Conservation (phyloP, 2,329 filamentous ascomycete genomes). For the Claviceps quebecensis region DNA sequence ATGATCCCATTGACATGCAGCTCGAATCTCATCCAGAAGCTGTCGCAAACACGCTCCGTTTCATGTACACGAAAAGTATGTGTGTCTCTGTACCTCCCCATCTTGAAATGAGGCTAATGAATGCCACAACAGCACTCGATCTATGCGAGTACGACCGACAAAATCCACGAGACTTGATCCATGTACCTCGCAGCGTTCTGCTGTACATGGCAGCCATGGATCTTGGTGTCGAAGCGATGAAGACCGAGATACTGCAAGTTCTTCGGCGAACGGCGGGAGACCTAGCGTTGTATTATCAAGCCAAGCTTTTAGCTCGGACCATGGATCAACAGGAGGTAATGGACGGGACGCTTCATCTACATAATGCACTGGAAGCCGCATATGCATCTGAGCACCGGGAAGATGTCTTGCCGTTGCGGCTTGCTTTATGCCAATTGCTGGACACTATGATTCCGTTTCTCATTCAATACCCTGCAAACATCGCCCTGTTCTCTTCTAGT, state of each 20-base stretch:
- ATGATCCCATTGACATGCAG: conserved; percentile 13
- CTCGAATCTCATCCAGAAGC: conserved; percentile 13
- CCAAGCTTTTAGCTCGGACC: conserved; percentile 5
- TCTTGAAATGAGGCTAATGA: not conserved
- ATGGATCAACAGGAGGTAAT: conserved; percentile 10
- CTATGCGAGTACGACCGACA: conserved; percentile 13
- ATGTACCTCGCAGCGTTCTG: conserved; percentile 20
- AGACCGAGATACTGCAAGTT: conserved; percentile 13
- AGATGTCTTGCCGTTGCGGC: conserved; percentile 18
- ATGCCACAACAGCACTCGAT: conserved; percentile 1
- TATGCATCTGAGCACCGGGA: conserved; percentile 10
- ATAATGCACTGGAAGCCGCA: conserved; percentile 17
- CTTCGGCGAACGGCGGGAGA: conserved; percentile 14
- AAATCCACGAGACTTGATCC: conserved; percentile 13
- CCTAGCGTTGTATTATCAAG: conserved; percentile 11
- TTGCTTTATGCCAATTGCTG: conserved; percentile 18
- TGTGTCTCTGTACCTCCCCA: not conserved
- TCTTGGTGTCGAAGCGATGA: conserved; percentile 16
- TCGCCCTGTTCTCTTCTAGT: conserved; percentile 11
- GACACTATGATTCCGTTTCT: conserved; percentile 13
- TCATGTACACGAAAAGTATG: conserved; percentile 22
- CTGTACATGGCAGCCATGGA: conserved; percentile 18
- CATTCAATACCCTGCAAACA: conserved; percentile 12
- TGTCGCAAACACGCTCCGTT: conserved; percentile 18
- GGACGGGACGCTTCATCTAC: conserved; percentile 14